Base-by-base conservation (phyloP, 495 filamentous ascomycete species). In the Mycothermus thermophilus region DNA sequence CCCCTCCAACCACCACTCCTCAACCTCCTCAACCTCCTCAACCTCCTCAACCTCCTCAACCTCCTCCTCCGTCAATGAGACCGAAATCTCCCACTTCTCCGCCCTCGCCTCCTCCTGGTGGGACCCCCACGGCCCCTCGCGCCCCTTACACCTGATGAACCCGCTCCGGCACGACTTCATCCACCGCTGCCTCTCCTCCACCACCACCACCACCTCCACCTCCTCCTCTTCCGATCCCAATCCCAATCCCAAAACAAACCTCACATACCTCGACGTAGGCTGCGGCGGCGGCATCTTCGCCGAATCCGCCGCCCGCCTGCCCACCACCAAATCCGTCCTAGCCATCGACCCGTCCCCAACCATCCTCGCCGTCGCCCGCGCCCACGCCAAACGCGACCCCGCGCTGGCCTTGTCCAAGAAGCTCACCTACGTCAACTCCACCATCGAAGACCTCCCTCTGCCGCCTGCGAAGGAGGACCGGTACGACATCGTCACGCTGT, bases 211-310 rank as follows among this genome's bases (percentile, higher is more conserved):
- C 10, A 10, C 31, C 8, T 35, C 38, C 12, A 27, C 40, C n/a
- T 7, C 26, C 31, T n/a, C n/a, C n/a, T n/a, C n/a, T n/a, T 25
- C n/a, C 32, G 3, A n/a, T 26, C 6, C 10, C 42, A 4, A 3
- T 30, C 12, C 27, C 23, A n/a, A 19, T 25, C 11, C 22, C 22
- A 11, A 11, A 6, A 6, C 22, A 50, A 34, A 43, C 1, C 57
- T 86, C 3, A 60, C 71, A 30, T 93, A 84, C 58, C 78, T 97
- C 22, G 92, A 96, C 58, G 71, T 97, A 33, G 90, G 90, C 50
- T 96, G 92, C 58, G 90, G 90, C 40, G 90, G 85, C 16, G 90
- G 90, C 30, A 97, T 97, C 57, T 93, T 96, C 52, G 82, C 86
- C 32, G 90, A 97, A 49, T 82, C 76, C 3, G 81, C 90, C 6